phyloP scores from a whole-genome alignment of 2,329 filamentous ascomycete genomes.

The Furcasterigmium furcatum region DNA sequence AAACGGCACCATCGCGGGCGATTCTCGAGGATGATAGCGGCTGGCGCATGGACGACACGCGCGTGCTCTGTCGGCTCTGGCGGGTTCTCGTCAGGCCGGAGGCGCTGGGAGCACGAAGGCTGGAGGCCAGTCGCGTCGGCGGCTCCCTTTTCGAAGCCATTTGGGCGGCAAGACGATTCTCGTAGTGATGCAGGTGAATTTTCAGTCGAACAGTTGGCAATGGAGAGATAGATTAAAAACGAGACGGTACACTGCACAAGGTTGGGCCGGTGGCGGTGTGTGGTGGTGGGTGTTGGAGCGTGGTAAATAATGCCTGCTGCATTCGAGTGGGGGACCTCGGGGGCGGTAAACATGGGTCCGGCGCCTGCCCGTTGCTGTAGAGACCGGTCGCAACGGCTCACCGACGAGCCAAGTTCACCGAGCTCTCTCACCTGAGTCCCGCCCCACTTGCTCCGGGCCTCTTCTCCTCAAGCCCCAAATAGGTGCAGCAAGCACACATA shows the following conservation, averaged over 20 bases:
- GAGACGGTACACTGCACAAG: background rate
- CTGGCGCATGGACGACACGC: constrained; percentile 12
- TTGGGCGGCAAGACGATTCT: background rate
- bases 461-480: too few species aligned
- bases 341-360: background rate
- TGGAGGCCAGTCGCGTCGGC: constrained; percentile 8
- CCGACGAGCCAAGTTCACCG: background rate
- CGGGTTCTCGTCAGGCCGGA: constrained; percentile 3
- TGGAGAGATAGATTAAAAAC: background rate
- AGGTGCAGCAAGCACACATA: too few species aligned
- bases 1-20: constrained; percentile 48
- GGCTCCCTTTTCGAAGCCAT: constrained; percentile 15
- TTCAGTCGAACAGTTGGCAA: background rate
- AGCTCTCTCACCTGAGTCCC: too few species aligned
- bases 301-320: constrained; percentile 11
- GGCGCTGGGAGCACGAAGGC: constrained; percentile 9
- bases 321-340: constrained; percentile 2
- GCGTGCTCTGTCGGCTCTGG: constrained; percentile 3
- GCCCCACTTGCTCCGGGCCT: too few species aligned
- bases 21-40: constrained; percentile 13
- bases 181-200: background rate
- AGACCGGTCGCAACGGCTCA: background rate
- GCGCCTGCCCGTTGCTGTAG: background rate
- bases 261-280: background rate
- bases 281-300: constrained; percentile 1